Base-by-base conservation (phyloP, 768 basidiomycete genomes). In the Boletellus sp. region DNA sequence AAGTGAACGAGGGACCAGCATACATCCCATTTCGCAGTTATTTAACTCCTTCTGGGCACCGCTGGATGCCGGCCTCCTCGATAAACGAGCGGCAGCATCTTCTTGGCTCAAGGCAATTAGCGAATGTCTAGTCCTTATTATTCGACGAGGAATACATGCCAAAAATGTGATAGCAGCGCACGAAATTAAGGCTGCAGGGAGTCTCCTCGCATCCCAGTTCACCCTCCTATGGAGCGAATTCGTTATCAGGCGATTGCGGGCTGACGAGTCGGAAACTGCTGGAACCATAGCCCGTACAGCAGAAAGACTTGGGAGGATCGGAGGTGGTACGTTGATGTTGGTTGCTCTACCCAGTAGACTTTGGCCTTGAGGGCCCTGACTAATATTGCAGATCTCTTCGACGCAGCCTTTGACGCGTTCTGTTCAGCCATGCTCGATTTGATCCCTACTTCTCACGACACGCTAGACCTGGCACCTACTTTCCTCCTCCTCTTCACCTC, bases 31-130 rank as follows among this genome's bases (percentile, higher is more conserved):
- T 3, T 56, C 71, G 3, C 73, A 76, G 24, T 70, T 95, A 37
- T 88, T 92, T 62, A 68, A 74, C 1, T 80, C 90, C 0, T 83
- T 97, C 59, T 96, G 94, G 92, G 78, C 83, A 15, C 92, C 90
- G 0, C 66, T 90, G 1, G 83, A 88, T 45, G 58, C 58, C 9
- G 53, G 58, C 10, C 57, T 65, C 31, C 64, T 67, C n/a, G 60
- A 64, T 35, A 54, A 43, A 42, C 52, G 48, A 33, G 36, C 50
- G 17, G 53, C 45, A 7, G 54, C 60, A 20, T 78, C 78, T 5
- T 76, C 82, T 0, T 83, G 89, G 10, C 88, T 93, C 68, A 69
- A 87, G 16, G 74, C 79, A 0, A 77, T 90, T 3, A 66, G 89
- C 8, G 94, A 96, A 66, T 89, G 83, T 57, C 61, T 80, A 12